Evolutionary conservation across 768 basidiomycete genomes (phyloP).

Genomic region (Austroboletus eburneus): DNA sequence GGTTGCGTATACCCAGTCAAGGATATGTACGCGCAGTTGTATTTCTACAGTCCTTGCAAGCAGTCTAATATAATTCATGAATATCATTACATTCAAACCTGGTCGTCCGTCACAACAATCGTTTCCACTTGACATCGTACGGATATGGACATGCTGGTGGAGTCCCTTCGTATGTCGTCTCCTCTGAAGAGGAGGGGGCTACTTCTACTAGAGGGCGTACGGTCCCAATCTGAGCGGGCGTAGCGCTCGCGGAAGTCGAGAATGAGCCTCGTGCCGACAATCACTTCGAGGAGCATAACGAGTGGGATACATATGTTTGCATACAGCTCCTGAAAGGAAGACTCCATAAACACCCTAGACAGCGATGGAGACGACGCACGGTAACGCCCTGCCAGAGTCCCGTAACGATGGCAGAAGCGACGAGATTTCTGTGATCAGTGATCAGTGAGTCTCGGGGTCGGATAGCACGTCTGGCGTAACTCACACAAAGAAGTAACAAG

Average conservation of each 20-base stretch:
- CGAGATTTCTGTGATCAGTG: slow-evolving; percentile 19
- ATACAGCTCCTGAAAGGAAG: slow-evolving; percentile 16
- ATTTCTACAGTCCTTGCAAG: slow-evolving; percentile 12
- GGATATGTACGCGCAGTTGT: slow-evolving; percentile 11
- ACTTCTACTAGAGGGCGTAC: slow-evolving; percentile 1
- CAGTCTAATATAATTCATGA: slow-evolving; percentile 6
- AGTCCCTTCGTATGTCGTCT: slow-evolving; percentile 4
- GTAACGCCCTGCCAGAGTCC: slow-evolving; percentile 24
- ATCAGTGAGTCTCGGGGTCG: too few relatives aligned
- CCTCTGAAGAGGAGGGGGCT: slow-evolving; percentile 18
- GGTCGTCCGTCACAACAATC: slow-evolving; percentile 8
- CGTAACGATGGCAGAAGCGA: slow-evolving; percentile 21
- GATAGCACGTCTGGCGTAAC: slow-evolving; percentile 3
- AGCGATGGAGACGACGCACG: slow-evolving; percentile 11
- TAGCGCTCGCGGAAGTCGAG: slow-evolving; percentile 31
- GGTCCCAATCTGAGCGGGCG: slow-evolving; percentile 9
- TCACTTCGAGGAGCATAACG: slow-evolving; percentile 29
- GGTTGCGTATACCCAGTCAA: slow-evolving; percentile 5
- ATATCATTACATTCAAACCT: background rate
- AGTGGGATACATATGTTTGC: slow-evolving; percentile 30
- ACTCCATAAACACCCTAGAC: background rate
- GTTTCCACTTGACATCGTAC: slow-evolving; percentile 20
- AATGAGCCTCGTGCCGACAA: slow-evolving; percentile 30
- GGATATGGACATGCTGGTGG: background rate
- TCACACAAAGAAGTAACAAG: slow-evolving; percentile 31